Evolutionary conservation across 164 flowering plant genomes (phyloP).

Genomic region (Amborella trichopoda): DNA sequence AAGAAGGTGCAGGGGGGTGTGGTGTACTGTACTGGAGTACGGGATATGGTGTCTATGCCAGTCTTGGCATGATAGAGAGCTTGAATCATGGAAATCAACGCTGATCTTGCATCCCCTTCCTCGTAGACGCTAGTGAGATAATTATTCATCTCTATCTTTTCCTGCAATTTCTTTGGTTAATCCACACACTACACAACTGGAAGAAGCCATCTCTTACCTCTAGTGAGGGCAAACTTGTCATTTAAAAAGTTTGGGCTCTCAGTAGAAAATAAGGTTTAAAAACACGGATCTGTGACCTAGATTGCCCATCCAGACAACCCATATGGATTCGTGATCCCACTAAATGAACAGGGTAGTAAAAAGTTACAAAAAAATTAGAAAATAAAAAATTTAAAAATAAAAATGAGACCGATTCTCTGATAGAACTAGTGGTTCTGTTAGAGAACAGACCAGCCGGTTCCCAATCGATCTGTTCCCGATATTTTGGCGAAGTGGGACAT

Average conservation of each 20-base stretch:
- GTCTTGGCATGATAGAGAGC: conserved; percentile 19
- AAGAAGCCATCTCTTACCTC: neutral
- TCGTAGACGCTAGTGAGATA: conserved; percentile 27
- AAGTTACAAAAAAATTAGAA: too few relatives aligned
- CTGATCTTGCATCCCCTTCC: conserved; percentile 34
- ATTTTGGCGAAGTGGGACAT: too few relatives aligned
- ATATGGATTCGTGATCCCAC: neutral
- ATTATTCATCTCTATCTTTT: conserved; percentile 35
- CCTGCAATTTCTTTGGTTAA: conserved; percentile 14
- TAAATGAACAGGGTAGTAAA: neutral
- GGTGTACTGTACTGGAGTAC: conserved; percentile 28
- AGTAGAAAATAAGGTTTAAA: too few relatives aligned
- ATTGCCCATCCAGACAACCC: neutral
- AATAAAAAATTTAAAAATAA: too few relatives aligned
- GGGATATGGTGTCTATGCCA: conserved; percentile 29
- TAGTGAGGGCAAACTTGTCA: neutral
- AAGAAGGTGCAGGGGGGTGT: too few relatives aligned
- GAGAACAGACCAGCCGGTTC: too few relatives aligned
- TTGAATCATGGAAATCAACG: conserved; percentile 27
- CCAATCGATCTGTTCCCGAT: too few relatives aligned
- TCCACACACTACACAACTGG: too few relatives aligned
- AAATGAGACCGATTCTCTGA: too few relatives aligned
- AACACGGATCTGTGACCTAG: neutral
- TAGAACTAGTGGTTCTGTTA: too few relatives aligned
- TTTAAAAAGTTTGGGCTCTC: neutral